Evolutionary conservation across 2,329 filamentous ascomycete genomes (phyloP), one percentile per base, ranked within the genome.

Genomic region (Metarhizium robertsii): DNA sequence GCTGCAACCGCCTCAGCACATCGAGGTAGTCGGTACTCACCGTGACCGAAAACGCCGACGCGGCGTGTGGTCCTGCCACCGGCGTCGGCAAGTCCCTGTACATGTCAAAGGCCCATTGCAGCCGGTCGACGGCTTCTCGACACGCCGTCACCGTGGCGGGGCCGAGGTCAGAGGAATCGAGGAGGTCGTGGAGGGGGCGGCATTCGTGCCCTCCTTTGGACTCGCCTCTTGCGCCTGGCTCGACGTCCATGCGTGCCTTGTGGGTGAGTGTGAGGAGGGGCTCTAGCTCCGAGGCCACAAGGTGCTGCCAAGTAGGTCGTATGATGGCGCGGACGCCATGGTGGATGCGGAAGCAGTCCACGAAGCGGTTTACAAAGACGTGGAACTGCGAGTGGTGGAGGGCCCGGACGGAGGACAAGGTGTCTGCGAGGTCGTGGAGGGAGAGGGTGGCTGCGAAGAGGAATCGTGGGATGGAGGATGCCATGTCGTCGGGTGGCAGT

Each of bases 401-500:
- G 55, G 18, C 50, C 6, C 42, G 50, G n/a, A 53, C 51, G 67
- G 67, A 63, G 2, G 63, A 60, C 2, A 79, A 66, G 2, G 73
- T 73, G 54, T 81, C 77, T 60, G 72, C 76, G 4, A 81, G 69
- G 43, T 74, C 70, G 53, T 80, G 76, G 6, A 79, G 67, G 45
- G 75, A 73, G 1, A 78, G 61, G 5, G 72, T 56, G 18, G 68
- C 65, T 5, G 75, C 71, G 61, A 78, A 78, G n/a, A 78, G 62
- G 54, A 77, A 75, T 14, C 73, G 67, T 1, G 73, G 69, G 20
- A 75, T 62, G 43, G 67, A 70, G 38, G 58, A 56, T 50, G 50
- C 57, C 10, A 56, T 61, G 8, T 69, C 65, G 20, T 69, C 64
- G 3, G 60, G 53, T 5, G 57, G 50, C 5, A 64, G 10, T 16